These are phyloP conservation scores for Botrytis galanthina DNA, from an alignment of 2,329 filamentous ascomycete genomes.

Conservation along the genomic window DNA sequence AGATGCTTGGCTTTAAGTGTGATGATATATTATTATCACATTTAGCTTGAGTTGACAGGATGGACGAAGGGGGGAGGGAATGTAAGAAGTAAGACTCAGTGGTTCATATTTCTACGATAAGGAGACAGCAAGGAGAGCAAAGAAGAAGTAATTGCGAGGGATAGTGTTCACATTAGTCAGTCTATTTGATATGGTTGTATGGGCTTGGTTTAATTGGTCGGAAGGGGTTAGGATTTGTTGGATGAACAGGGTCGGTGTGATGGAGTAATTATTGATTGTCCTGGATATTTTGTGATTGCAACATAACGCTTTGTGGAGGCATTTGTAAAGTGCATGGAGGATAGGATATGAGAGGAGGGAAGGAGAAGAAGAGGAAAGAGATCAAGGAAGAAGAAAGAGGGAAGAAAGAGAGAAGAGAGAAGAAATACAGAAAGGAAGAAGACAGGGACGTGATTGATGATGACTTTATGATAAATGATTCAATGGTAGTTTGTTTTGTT, in stretches of 20 bases:
- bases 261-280: conserved; percentile 11
- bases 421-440: not conserved
- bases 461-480: conserved; percentile 20
- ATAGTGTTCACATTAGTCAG: not conserved
- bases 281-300: conserved; percentile 7
- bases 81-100: conserved; percentile 1
- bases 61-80: not conserved
- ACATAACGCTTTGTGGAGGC: not conserved
- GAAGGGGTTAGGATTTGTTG: not conserved
- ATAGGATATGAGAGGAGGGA: too few relatives aligned
- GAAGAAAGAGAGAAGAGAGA: too few relatives aligned
- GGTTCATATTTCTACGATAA: not conserved
- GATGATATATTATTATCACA: not conserved
- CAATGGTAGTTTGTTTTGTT: conserved; percentile 6
- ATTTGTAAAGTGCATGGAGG: not conserved
- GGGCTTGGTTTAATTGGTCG: conserved; percentile 12
- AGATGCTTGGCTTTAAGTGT: conserved; percentile 31
- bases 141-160: not conserved
- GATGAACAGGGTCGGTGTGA: not conserved
- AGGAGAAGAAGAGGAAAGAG: too few relatives aligned
- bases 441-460: conserved; percentile 16
- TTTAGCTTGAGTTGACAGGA: not conserved
- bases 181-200: conserved; percentile 13
- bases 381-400: too few relatives aligned
- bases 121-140: not conserved